phyloP scores from a whole-genome alignment of 2,329 filamentous ascomycete species.

The Stagonosporopsis tanaceti region DNA sequence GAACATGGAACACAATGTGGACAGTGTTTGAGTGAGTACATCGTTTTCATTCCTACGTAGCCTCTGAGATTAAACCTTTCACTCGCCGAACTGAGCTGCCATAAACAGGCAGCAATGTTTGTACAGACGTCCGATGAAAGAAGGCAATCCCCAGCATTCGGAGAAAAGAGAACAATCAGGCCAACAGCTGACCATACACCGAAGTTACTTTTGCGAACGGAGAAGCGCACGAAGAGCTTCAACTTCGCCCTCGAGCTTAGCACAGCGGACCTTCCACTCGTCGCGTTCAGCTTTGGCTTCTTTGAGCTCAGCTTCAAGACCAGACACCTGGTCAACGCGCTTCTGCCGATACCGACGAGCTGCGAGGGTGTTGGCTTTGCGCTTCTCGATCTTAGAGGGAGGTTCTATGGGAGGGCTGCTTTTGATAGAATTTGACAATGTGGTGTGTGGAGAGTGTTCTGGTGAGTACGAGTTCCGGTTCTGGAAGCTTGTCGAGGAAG shows the following conservation, averaged over 20 bases:
- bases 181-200: conserved; percentile 25
- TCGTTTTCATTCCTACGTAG: background rate
- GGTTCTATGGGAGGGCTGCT: conserved; percentile 32
- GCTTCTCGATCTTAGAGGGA: conserved; percentile 57
- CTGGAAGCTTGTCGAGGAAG: conserved; percentile 22
- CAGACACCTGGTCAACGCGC: conserved; percentile 70
- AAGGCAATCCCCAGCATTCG: conserved; percentile 5
- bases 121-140: conserved; percentile 38
- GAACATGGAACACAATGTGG: background rate
- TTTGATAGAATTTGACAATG: conserved; percentile 36
- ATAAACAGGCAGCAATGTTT: conserved; percentile 32
- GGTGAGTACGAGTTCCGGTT: conserved; percentile 35
- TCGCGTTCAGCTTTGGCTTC: conserved; percentile 69
- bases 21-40: conserved; percentile 15
- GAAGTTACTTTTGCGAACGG: conserved; percentile 51
- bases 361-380: conserved; percentile 74
- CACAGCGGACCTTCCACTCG: conserved; percentile 68
- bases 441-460: conserved; percentile 31
- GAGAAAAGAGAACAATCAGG: conserved; percentile 6
- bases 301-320: conserved; percentile 67
- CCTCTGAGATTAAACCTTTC: conserved; percentile 34
- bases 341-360: conserved; percentile 76
- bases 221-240: conserved; percentile 63
- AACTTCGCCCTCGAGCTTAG: conserved; percentile 70
- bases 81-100: conserved; percentile 45